Conservation (phyloP, 2,329 filamentous ascomycete genomes). For the Zymoseptoria pseudotritici region DNA sequence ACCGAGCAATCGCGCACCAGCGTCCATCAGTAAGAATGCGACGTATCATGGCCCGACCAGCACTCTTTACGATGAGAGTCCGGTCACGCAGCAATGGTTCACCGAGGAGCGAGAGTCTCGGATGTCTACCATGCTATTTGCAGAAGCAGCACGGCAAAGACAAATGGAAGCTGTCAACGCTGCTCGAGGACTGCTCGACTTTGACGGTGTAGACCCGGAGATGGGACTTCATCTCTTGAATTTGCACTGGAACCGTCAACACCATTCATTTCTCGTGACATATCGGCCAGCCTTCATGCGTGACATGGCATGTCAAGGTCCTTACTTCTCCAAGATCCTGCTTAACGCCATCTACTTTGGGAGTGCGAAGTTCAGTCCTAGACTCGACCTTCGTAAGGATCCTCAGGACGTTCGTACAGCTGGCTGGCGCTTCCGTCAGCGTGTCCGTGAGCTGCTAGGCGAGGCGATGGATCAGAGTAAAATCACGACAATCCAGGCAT, state of each 20-base stretch:
- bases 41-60: slow-evolving; percentile 47
- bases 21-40: slow-evolving; percentile 23
- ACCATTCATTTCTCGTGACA: slow-evolving; percentile 18
- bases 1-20: slow-evolving; percentile 3
- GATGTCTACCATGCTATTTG: slow-evolving; percentile 41
- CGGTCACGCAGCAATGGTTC: slow-evolving; percentile 9
- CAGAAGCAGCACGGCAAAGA: slow-evolving; percentile 42
- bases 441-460: slow-evolving; percentile 42
- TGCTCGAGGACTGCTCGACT: slow-evolving; percentile 42
- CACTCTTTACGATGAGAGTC: slow-evolving; percentile 40
- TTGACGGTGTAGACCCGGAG: slow-evolving; percentile 49
- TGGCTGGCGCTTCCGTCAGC: slow-evolving; percentile 42
- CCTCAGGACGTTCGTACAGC: slow-evolving; percentile 42
- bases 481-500: slow-evolving; percentile 49
- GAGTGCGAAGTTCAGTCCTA: slow-evolving; percentile 39
- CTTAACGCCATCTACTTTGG: slow-evolving; percentile 48
- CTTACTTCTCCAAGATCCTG: slow-evolving; percentile 51
- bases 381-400: slow-evolving; percentile 40
- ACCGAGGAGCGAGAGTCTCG: slow-evolving; percentile 28
- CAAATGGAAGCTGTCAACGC: slow-evolving; percentile 46
- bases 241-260: slow-evolving; percentile 33
- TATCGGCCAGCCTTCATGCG: slow-evolving; percentile 21
- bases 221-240: slow-evolving; percentile 46
- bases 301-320: slow-evolving; percentile 42
- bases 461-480: slow-evolving; percentile 40